These are phyloP conservation scores for Boechera divaricarpa DNA, from an alignment of 345 rosid genomes.

Conservation along the genomic window DNA sequence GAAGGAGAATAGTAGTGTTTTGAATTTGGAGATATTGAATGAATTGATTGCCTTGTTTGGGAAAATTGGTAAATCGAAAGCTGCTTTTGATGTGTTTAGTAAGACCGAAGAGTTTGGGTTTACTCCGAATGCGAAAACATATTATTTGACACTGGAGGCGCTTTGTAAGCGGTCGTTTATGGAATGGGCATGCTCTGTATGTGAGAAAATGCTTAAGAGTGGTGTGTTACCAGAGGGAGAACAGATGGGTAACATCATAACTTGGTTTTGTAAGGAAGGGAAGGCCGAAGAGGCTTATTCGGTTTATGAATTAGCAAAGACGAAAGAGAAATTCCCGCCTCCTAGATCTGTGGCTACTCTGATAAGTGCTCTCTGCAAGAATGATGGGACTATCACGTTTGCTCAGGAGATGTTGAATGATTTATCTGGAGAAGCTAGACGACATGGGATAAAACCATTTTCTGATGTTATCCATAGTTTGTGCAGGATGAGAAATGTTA, in stretches of 20 bases:
- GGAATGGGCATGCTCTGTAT: slow-evolving; percentile 65
- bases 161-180: slow-evolving; percentile 58
- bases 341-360: slow-evolving; percentile 53
- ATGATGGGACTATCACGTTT: slow-evolving; percentile 66
- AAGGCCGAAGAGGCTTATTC: slow-evolving; percentile 60
- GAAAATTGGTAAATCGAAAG: slow-evolving; percentile 72
- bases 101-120: slow-evolving; percentile 65
- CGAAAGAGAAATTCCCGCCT: slow-evolving; percentile 55
- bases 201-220: slow-evolving; percentile 70
- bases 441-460: slow-evolving; percentile 72
- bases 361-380: slow-evolving; percentile 56
- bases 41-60: slow-evolving; percentile 69
- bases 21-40: slow-evolving; percentile 63
- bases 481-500: slow-evolving; percentile 66
- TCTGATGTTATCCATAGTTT: slow-evolving; percentile 68
- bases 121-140: slow-evolving; percentile 57
- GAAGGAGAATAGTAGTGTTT: slow-evolving; percentile 35
- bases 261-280: slow-evolving; percentile 72
- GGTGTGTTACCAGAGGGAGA: slow-evolving; percentile 55
- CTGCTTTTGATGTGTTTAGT: slow-evolving; percentile 68
- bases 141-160: slow-evolving; percentile 67
- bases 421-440: slow-evolving; percentile 53
- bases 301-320: slow-evolving; percentile 59
- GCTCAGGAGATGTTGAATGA: slow-evolving; percentile 64
- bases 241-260: slow-evolving; percentile 66